These are phyloP conservation scores for Calendula officinalis DNA, from an alignment of 129 eudicot genomes.

Conservation along the genomic window DNA sequence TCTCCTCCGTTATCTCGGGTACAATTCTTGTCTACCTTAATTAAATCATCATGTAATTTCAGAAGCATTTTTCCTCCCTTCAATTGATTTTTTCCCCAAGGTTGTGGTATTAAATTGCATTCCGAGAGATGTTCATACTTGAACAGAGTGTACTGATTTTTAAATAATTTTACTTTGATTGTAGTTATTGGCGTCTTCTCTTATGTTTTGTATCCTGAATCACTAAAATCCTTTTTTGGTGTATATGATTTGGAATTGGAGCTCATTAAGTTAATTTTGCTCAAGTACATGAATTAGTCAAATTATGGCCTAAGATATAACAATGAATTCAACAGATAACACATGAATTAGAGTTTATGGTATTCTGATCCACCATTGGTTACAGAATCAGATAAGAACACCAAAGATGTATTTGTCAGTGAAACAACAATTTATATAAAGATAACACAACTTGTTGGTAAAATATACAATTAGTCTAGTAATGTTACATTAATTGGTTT, in stretches of 20 bases:
- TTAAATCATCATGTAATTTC: not conserved
- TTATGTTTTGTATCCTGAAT: too few relatives aligned
- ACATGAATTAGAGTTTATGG: not conserved
- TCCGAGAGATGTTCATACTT: not conserved
- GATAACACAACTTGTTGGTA: not conserved
- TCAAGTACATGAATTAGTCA: too few relatives aligned
- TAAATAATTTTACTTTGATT: too few relatives aligned
- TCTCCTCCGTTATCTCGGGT: conserved; percentile 85
- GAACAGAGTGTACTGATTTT: too few relatives aligned
- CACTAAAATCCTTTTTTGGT: too few relatives aligned
- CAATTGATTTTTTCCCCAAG: too few relatives aligned
- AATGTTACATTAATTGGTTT: not conserved
- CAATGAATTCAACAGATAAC: not conserved
- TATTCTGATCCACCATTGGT: not conserved
- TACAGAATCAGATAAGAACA: not conserved
- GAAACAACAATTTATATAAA: not conserved
- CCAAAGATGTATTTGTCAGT: not conserved
- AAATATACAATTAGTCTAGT: not conserved
- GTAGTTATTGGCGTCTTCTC: too few relatives aligned
- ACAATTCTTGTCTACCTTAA: conserved; percentile 2
- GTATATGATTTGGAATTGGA: too few relatives aligned
- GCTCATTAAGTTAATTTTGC: too few relatives aligned
- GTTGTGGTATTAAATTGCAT: not conserved
- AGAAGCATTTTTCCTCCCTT: not conserved
- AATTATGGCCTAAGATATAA: too few relatives aligned